phyloP scores from a whole-genome alignment of 2,329 filamentous ascomycete species.

The Mycosphaerella sp. region DNA sequence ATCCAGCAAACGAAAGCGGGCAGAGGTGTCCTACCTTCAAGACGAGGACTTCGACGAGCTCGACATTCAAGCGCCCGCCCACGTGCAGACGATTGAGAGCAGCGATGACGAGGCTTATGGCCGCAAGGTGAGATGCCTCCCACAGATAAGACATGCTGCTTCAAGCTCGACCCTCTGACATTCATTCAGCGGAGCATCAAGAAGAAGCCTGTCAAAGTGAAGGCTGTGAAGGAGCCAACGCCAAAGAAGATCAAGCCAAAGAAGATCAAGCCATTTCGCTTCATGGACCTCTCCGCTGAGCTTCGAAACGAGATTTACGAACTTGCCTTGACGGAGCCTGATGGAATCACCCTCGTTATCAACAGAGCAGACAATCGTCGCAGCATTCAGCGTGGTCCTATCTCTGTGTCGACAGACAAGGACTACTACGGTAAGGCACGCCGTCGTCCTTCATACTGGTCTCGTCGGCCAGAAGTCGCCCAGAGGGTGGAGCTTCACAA shows the following conservation, averaged over 20 bases:
- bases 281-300: constrained; percentile 26
- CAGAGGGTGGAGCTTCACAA: background rate
- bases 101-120: constrained; percentile 16
- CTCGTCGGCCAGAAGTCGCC: background rate
- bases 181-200: background rate
- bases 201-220: constrained; percentile 4
- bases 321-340: constrained; percentile 23
- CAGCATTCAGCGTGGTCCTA: constrained; percentile 17
- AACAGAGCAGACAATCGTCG: constrained; percentile 23
- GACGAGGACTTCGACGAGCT: constrained; percentile 21
- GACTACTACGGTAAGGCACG: constrained; percentile 14
- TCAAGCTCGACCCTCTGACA: no score
- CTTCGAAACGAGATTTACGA: constrained; percentile 31
- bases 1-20: constrained; percentile 29
- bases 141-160: no score
- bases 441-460: constrained; percentile 1
- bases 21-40: constrained; percentile 25
- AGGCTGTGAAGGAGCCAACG: constrained; percentile 13
- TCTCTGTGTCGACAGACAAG: background rate
- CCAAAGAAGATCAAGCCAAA: no score
- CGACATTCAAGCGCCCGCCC: constrained; percentile 2
- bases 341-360: constrained; percentile 19
- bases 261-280: constrained; percentile 24
- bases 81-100: background rate
- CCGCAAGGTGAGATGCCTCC: constrained; percentile 14